Base-by-base conservation (phyloP, 805 yeast genomes). In the Saccharomycopsis fibuligera region DNA sequence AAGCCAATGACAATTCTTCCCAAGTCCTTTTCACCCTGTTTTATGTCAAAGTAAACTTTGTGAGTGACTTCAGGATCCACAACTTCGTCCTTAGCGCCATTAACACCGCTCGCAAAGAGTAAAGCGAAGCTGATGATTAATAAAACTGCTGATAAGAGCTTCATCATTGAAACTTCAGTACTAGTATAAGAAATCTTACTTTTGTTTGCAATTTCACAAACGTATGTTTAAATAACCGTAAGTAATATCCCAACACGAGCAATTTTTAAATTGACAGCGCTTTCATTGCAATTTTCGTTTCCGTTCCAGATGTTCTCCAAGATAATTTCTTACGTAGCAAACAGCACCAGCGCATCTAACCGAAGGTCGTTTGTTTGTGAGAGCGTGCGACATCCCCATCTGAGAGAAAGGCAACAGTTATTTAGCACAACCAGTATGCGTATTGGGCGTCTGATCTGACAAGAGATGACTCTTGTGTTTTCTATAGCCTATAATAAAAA, bases 1-100 rank as follows among this genome's bases (percentile, higher is more conserved):
- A 91, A 74, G 10, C 97, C 98, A 64, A 91, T 73, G 51, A 82
- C 85, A 55, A 91, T 74, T 62, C 95, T 78, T 41, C 98, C 98
- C 41, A 90, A 68, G 3, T 70, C 60, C 64, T 81, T 69, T 47
- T 79, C 93, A 51, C 88, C 97, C 63, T 87, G 90, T 57, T 78
- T 73, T 55, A 90, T 71, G 63, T 91, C 96, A 59, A 90, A 89
- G 69, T 72, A 91, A 30, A 91, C 96, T 67, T 80, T 81, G 63
- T 80, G 76, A 51, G 96, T 87, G 40, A 42, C 38, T 24, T 51
- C 31, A 23, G 54, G 52, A 36, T 50, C 54, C 5, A 19, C 24
- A 6, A 49, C 43, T 31, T 48, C 41, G 23, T 45, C 38, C 29
- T 29, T 41, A 6, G 50, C 44, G 22, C 48, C 44, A n/a, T 24